Base-by-base conservation (phyloP, 2,329 filamentous ascomycete genomes). In the Fusarium vanettenii region DNA sequence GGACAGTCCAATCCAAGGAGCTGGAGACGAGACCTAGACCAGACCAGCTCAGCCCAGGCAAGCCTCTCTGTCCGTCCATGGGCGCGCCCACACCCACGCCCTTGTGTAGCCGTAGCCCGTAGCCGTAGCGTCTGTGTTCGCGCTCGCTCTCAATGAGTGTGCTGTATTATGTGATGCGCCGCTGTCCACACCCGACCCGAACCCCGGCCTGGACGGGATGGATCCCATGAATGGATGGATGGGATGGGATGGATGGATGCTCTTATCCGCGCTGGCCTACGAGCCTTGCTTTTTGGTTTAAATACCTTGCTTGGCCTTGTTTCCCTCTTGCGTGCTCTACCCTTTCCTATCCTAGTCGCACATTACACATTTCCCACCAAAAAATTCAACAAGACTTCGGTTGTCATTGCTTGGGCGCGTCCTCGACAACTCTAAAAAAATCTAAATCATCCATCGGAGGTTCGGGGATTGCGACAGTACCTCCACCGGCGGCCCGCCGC, bases 301-400 rank as follows among this genome's bases (percentile, higher is more conserved):
- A 76, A 76, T 76, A 75, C 74, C 71, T 71, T 71, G 64, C 71
- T 71, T 69, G 64, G 35, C 67, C 61, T 72, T 65, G 5, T 9
- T 41, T 57, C 62, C 56, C 25, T 56, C 61, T 64, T 35, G 55
- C 63, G 27, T 65, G 52, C 63, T 60, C 29, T 48, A 31, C 29
- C 59, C 64, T 60, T 45, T 11, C 20, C n/a, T 11, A 37, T 35
- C 41, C 45, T 50, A 57, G 31, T 33, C 43, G 22, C 43, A 37
- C 8, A 10, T 29, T 31, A 14, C 43, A 37, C 8, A 18, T 29
- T 55, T 31, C 48, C 48, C 48, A 55, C 48, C 48, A 50, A 27
- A 50, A 52, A 55, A 31, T 31, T 31, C 18, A 55, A 31, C 27
- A 50, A n/a, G 14, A 25, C 60, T 37, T n/a, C n/a, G n/a, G n/a